Evolutionary conservation across 2,329 filamentous ascomycete species (phyloP), one percentile per base, ranked within the genome.

Genomic region (Cladorrhinum sp.): DNA sequence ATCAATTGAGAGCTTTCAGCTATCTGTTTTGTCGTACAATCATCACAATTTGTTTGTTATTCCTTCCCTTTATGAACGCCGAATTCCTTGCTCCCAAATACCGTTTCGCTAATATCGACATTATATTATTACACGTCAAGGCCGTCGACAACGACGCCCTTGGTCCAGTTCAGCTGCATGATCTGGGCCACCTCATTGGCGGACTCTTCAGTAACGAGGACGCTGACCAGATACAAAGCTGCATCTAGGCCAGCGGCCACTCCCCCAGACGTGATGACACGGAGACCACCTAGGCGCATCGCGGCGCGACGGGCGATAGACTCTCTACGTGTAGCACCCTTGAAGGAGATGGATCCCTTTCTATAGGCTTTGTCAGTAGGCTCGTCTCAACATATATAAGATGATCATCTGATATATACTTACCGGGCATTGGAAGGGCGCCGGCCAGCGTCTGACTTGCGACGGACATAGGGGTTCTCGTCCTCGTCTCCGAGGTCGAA

Each of bases 131-230:
- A 93, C 75, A 95, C 90, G 77, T 95, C 91, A 74, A 93, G 86
- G 65, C 90, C 90, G 74, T 93, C 90, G 68, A 93, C 88, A 68
- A 92, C 90, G 73, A 90, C 81, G 68, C 91, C 91, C 86, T 93
- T 93, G 74, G 85, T 84, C 92, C 92, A 96, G 71, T 83, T 85
- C 81, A 93, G 90, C 78, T 93, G 89, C 81, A 95, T 86, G 66
- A 84, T 69, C 65, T 87, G 84, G 71, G 89, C 88, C 66, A 91
- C 87, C 77, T 93, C 89, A 61, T 86, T 83, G 64, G 91, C 91
- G 62, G 87, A 82, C 57, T 90, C 89, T 70, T 91, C 86, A 62
- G 87, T 89, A 54, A 93, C 90, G 74, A 96, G 78, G 67, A 91
- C 90, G 75, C 88, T 90, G 74, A 96, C 87, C 72, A 96, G 81